Conservation (phyloP, 2,329 filamentous ascomycete genomes). For the Penicillium sp. region DNA sequence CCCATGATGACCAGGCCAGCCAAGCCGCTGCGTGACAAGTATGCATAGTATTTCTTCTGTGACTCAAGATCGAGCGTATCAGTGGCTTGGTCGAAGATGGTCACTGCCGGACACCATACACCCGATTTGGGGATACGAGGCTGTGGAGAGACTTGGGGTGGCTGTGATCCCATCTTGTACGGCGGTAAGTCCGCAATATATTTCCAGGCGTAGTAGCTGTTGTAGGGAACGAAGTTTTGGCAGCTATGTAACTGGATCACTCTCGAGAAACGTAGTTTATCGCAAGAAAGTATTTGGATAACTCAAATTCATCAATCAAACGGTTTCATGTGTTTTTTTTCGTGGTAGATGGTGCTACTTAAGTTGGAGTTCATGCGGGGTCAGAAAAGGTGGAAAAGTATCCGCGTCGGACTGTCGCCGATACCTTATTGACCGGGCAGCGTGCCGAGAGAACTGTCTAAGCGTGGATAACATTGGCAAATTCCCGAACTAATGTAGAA, state of each 20-base stretch:
- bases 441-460: too few species aligned
- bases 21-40: slow-evolving; percentile 59
- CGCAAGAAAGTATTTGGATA: background rate
- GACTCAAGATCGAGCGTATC: slow-evolving; percentile 57
- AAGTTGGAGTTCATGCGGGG: slow-evolving; percentile 8
- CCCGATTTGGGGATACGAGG: slow-evolving; percentile 38
- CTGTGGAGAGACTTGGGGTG: slow-evolving; percentile 17
- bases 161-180: slow-evolving; percentile 3
- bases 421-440: too few species aligned
- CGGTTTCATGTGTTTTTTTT: too few species aligned
- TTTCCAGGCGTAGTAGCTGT: background rate
- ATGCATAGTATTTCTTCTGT: slow-evolving; percentile 59
- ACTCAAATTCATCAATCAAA: too few species aligned
- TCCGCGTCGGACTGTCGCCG: slow-evolving; percentile 11
- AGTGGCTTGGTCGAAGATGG: slow-evolving; percentile 59
- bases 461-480: too few species aligned
- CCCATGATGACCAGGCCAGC: slow-evolving; percentile 61
- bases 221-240: background rate
- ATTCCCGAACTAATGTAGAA: background rate
- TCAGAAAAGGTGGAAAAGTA: slow-evolving; percentile 14
- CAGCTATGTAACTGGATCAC: background rate
- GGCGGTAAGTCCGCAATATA: background rate
- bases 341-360: background rate
- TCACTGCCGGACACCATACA: slow-evolving; percentile 61
- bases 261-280: background rate